These are phyloP conservation scores for Candida andamanensis DNA, from an alignment of 805 yeast species.

Conservation along the genomic window DNA sequence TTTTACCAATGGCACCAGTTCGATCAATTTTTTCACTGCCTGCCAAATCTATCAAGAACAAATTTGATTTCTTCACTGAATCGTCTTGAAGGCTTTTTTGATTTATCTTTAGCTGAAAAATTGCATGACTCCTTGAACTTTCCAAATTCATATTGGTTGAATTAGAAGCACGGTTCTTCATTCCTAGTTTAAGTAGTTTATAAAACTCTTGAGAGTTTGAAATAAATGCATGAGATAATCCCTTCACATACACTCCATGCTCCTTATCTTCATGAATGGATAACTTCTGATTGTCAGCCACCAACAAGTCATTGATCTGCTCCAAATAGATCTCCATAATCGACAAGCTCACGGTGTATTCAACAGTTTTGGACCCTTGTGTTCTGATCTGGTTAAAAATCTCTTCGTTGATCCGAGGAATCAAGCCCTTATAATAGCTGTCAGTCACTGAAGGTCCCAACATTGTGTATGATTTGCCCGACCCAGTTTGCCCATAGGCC, in stretches of 20 bases:
- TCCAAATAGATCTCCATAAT: conserved; percentile 83
- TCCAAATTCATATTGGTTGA: conserved; percentile 67
- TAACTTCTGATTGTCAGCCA: conserved; percentile 30
- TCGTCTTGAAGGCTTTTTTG: conserved; percentile 56
- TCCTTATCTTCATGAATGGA: conserved; percentile 58
- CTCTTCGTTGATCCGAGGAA: conserved; percentile 66
- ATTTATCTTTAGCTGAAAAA: conserved; percentile 62
- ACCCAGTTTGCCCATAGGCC: conserved; percentile 77
- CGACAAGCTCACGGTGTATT: conserved; percentile 63
- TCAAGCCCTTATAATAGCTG: conserved; percentile 50
- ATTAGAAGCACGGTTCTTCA: conserved; percentile 49
- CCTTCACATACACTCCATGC: conserved; percentile 66
- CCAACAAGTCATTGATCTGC: conserved; percentile 63
- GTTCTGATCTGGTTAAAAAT: conserved; percentile 51
- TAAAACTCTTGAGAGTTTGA: conserved; percentile 54
- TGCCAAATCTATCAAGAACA: conserved; percentile 78
- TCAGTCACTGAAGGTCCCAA: conserved; percentile 46
- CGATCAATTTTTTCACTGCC: conserved; percentile 80
- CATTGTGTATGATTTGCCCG: conserved; percentile 77
- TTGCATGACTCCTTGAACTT: conserved; percentile 77
- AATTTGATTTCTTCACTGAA: conserved; percentile 53
- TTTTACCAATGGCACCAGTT: conserved; percentile 69
- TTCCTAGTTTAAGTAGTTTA: conserved; percentile 54
- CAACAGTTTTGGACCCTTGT: conserved; percentile 42
- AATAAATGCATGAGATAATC: conserved; percentile 60